Evolutionary conservation across 208 protist genomes (phyloP), one percentile per base, ranked within the genome.

Genomic region (Trypanosoma scelopori): DNA sequence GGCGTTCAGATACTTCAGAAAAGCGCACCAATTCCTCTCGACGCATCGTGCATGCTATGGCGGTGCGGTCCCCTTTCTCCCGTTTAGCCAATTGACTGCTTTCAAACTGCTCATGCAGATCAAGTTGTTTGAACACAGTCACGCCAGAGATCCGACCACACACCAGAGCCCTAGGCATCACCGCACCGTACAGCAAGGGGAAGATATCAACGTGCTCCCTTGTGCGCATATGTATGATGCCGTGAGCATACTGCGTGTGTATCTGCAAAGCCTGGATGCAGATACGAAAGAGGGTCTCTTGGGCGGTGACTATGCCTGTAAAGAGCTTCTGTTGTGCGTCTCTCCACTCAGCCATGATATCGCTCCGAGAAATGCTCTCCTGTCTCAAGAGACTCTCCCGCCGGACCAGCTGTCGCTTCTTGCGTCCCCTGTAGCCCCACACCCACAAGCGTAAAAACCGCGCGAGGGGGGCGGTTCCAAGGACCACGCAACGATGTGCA

Each of bases 121-220:
- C 69, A 23, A 87, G 61, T 48, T 69, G 65, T 51, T 61, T 56
- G 55, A 89, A 92, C 2, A 79, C 27, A 7, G 78, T 92, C 23
- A 43, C 41, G 35, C 76, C 74, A 15, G 58, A 43, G 28, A 87
- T 52, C 20, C 77, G 71, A 1, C 73, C 85, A 39, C 80, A 87
- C 11, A 77, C 72, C 5, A 74, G 39, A 11, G 70, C 53, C 13
- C 63, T 61, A 23, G 72, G 55, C 87, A 93, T 93, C 9, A 50
- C 46, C 16, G 59, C 43, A 5, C 87, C 87, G 69, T 71, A 93
- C 18, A 85, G 49, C n/a, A 85, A 45, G 0, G 67, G 46, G 57
- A 87, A 88, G n/a, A 76, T 39, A 48, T 80, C 81, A 1, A 76
- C 68, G 16, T 72, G 72, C 27, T 84, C 74, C 18, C 49, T 58